Evolutionary conservation across 306 rosid genomes (phyloP), one percentile per base, ranked within the genome.

Genomic region (apple (Malus domestica)): DNA sequence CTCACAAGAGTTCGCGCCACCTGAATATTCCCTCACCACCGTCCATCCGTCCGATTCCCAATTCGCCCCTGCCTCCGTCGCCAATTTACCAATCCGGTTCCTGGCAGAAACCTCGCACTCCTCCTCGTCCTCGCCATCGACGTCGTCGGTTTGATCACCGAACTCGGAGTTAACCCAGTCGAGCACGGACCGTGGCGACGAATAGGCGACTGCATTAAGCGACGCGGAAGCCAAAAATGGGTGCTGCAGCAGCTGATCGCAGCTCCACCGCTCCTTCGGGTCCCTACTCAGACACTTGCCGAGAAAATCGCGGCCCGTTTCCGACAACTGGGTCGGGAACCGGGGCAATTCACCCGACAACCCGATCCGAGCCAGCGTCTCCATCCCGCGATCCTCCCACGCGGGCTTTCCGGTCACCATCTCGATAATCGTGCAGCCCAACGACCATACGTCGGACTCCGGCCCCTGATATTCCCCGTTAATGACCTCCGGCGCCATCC

Each of bases 401-500:
- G 87, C 83, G 7, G 96, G 85, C 10, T 85, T 94, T 2, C 98
- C 96, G 38, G 93, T 87, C 59, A 92, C 19, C 93, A 92, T 89
- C 86, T 94, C 97, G 42, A 94, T 76, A 61, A 94, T 75, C 78
- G 98, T 94, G 80, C 98, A 94, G 3, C 98, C 98, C 5, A 94
- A 58, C 1, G 98, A 92, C 98, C 98, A 94, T 23, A 94, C 83
- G 75, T 94, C 97, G 19, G 96, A 86, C 73, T 92, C 95, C 49
- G 94, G 89, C 40, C 96, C 95, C 84, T 90, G 97, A 49, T 75
- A 84, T 67, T 90, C 91, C 79, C 88, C 73, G 16, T 90, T 85
- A 12, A 94, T 76, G 0, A 94, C 98, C 87, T 94, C 98, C 78
- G 98, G 98, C 20, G 97, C 98, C 98, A 94, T 94, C 98, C 98